Percentiles rank a stretch among this genome's conserved stretches.
Conservation (phyloP, 2,329 filamentous ascomycete genomes). For the Trichoderma afroharzianum region DNA sequence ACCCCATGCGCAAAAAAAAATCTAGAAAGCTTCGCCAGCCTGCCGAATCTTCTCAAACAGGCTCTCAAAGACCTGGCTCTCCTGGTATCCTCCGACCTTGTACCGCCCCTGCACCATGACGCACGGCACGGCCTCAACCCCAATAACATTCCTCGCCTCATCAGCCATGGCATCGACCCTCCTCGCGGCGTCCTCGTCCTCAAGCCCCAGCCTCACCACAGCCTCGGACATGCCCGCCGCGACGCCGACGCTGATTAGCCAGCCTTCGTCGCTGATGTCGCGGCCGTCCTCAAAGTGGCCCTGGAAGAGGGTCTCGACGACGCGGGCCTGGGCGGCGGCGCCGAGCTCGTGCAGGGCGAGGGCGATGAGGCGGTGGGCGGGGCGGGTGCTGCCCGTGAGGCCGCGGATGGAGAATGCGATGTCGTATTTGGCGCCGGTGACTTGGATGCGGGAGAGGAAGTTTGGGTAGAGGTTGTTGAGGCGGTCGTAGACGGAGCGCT, state of each 20-base stretch:
- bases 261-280: constrained; percentile 40
- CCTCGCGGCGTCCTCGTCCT: constrained; percentile 26
- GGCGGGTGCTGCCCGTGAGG: constrained; percentile 41
- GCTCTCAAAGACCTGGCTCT: constrained; percentile 59
- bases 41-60: constrained; percentile 58
- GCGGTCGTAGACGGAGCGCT: constrained; percentile 34
- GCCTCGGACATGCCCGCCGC: constrained; percentile 30
- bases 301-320: constrained; percentile 41
- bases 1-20: not conserved
- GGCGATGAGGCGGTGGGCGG: constrained; percentile 46
- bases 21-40: constrained; percentile 14
- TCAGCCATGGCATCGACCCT: constrained; percentile 32
- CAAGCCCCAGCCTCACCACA: constrained; percentile 30
- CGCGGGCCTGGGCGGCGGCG: constrained; percentile 34
- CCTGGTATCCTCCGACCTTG: constrained; percentile 69
- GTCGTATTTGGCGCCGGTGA: constrained; percentile 33
- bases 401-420: constrained; percentile 42
- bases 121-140: constrained; percentile 66
- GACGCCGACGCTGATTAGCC: constrained; percentile 36
- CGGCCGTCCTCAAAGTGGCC: constrained; percentile 40
- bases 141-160: constrained; percentile 27
- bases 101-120: constrained; percentile 68
- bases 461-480: constrained; percentile 26
- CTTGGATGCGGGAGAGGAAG: constrained; percentile 31
- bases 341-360: constrained; percentile 35